These are phyloP conservation scores for Pythium plurisporium DNA, from an alignment of 352 stramenopile genomes.

Conservation along the genomic window DNA sequence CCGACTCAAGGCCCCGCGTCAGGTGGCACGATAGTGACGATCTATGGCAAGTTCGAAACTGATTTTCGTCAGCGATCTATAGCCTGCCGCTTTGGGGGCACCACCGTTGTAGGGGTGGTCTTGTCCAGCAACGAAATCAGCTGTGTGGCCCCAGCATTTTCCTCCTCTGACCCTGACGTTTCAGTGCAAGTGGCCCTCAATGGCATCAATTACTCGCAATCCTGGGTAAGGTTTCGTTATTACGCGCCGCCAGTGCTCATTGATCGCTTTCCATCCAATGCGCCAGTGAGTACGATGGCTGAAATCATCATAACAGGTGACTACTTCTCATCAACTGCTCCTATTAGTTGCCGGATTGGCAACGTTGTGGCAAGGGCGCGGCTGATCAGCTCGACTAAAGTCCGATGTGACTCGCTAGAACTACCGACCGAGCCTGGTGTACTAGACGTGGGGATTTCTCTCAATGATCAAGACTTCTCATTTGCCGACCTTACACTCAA, in stretches of 20 bases:
- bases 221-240: conserved; percentile 16
- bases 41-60: conserved; percentile 4
- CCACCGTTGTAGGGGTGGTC: background rate
- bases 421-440: background rate
- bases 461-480: conserved; percentile 20
- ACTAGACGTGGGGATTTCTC: conserved; percentile 8
- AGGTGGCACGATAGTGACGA: background rate
- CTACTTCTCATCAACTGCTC: conserved; percentile 11
- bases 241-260: conserved; percentile 18
- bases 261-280: background rate
- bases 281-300: background rate
- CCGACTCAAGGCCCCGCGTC: conserved; percentile 5
- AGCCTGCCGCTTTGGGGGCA: conserved; percentile 8
- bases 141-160: conserved; percentile 9
- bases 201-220: conserved; percentile 17
- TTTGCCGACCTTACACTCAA: background rate
- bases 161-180: background rate
- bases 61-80: background rate
- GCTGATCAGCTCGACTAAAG: background rate
- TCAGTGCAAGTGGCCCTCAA: conserved; percentile 12
- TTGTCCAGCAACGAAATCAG: background rate
- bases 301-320: conserved; percentile 8
- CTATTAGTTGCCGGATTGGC: conserved; percentile 12
- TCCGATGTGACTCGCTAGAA: conserved; percentile 7
- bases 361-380: background rate